These are phyloP conservation scores for Dothidotthia symphoricarpi DNA, from an alignment of 2,329 filamentous ascomycete species.

Conservation along the genomic window DNA sequence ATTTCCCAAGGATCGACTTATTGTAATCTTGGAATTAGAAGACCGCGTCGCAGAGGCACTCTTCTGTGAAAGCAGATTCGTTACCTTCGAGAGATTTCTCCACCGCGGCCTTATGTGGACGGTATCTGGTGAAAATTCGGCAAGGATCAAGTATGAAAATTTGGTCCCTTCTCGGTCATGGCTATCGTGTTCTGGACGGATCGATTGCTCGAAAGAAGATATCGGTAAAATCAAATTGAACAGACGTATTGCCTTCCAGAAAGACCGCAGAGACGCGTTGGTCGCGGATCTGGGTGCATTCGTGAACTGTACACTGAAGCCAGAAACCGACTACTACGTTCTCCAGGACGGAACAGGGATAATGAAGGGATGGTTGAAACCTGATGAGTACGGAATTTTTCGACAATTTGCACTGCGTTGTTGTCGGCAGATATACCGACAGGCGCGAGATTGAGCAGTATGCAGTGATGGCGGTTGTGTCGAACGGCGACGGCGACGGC, in stretches of 20 bases:
- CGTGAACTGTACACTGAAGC: slow-evolving; percentile 3
- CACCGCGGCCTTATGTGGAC: slow-evolving; percentile 19
- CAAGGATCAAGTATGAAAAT: slow-evolving; percentile 6
- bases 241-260: not conserved
- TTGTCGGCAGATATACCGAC: slow-evolving; percentile 6
- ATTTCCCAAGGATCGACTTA: slow-evolving; percentile 9
- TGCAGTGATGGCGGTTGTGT: slow-evolving; percentile 5
- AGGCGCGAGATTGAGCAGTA: slow-evolving; percentile 1
- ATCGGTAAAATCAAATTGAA: slow-evolving; percentile 6
- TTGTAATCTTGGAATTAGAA: slow-evolving; percentile 17
- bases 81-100: slow-evolving; percentile 14
- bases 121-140: slow-evolving; percentile 2
- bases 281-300: slow-evolving; percentile 6
- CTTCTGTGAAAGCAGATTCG: slow-evolving; percentile 10
- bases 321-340: slow-evolving; percentile 1
- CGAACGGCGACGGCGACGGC: slow-evolving; percentile 1
- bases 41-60: slow-evolving; percentile 9
- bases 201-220: slow-evolving; percentile 3
- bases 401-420: slow-evolving; percentile 8
- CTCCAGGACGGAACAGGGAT: slow-evolving; percentile 1
- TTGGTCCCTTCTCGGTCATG: slow-evolving; percentile 20
- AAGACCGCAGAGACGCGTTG: slow-evolving; percentile 5
- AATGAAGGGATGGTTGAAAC: slow-evolving; percentile 9
- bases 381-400: no score
- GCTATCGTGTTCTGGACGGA: slow-evolving; percentile 8